Conservation (phyloP, 163 green algal genomes). For the Chloromonas sp. region DNA sequence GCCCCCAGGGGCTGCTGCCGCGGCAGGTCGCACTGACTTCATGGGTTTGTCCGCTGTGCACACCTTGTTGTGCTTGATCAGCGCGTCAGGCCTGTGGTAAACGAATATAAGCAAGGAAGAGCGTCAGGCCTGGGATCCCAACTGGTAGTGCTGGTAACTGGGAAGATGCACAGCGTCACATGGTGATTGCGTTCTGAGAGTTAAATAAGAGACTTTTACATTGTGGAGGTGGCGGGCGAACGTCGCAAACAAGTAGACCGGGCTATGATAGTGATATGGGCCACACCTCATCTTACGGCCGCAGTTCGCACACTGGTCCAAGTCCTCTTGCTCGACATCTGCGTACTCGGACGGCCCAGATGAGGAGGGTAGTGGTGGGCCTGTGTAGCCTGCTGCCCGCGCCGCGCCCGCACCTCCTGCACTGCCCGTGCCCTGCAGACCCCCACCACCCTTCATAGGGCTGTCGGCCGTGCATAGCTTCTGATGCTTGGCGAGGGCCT, state of each 20-base stretch:
- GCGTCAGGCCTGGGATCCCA: no score
- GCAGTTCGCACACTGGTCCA: slow-evolving; percentile 27
- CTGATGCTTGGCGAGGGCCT: slow-evolving; percentile 39
- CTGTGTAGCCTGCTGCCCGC: neutral
- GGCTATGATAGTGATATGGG: no score
- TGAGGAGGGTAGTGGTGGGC: no score
- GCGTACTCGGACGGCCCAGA: slow-evolving; percentile 15
- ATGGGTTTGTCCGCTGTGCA: slow-evolving; percentile 39
- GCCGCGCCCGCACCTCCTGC: neutral
- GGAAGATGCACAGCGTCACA: no score
- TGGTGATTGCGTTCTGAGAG: no score
- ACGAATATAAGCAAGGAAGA: neutral
- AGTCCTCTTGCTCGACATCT: slow-evolving; percentile 3
- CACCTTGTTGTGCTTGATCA: slow-evolving; percentile 39
- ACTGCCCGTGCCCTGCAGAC: neutral
- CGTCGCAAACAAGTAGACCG: neutral
- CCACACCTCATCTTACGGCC: slow-evolving; percentile 27
- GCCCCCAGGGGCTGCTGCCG: neutral
- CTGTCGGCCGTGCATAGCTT: slow-evolving; percentile 43
- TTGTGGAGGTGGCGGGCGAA: no score
- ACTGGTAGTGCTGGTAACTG: no score
- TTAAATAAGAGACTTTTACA: no score
- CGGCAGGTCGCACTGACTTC: neutral
- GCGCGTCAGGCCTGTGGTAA: slow-evolving; percentile 31
- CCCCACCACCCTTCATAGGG: slow-evolving; percentile 20